Conservation (phyloP, 495 filamentous ascomycete genomes). For the Aspergillus mulundensis region DNA sequence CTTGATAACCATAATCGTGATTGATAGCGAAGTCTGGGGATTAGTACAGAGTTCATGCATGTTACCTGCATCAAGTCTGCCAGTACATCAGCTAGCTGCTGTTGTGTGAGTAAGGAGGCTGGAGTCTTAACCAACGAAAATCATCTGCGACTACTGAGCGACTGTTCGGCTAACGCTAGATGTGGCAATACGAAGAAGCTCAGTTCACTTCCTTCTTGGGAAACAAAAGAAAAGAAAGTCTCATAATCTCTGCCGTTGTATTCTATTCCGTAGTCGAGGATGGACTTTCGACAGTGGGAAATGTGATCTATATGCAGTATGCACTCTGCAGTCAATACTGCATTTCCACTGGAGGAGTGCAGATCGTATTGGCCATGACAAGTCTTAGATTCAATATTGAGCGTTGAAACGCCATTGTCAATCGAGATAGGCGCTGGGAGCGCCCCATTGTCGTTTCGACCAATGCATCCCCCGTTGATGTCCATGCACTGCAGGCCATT, state of each 20-base stretch:
- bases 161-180: background rate
- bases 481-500: background rate
- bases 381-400: background rate
- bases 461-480: background rate
- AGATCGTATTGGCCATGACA: background rate
- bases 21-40: constrained; percentile 1
- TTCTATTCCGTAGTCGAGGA: background rate
- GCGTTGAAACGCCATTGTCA: background rate
- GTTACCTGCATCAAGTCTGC: constrained; percentile 1
- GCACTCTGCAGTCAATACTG: background rate
- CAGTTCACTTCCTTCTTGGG: background rate
- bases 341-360: background rate
- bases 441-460: background rate
- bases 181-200: background rate
- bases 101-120: constrained; percentile 3
- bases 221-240: background rate
- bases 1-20: background rate
- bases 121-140: background rate
- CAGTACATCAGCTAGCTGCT: constrained; percentile 5
- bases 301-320: constrained; percentile 2
- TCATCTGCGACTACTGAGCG: background rate
- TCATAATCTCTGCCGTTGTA: background rate
- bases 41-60: constrained; percentile 10
- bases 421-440: background rate
- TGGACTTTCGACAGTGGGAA: background rate